A percentile compares a stretch with the other conserved stretches of the same genome.
phyloP scores from a whole-genome alignment of 1,139 yeast genomes.

The Suzukiozyma palmioleophila region DNA sequence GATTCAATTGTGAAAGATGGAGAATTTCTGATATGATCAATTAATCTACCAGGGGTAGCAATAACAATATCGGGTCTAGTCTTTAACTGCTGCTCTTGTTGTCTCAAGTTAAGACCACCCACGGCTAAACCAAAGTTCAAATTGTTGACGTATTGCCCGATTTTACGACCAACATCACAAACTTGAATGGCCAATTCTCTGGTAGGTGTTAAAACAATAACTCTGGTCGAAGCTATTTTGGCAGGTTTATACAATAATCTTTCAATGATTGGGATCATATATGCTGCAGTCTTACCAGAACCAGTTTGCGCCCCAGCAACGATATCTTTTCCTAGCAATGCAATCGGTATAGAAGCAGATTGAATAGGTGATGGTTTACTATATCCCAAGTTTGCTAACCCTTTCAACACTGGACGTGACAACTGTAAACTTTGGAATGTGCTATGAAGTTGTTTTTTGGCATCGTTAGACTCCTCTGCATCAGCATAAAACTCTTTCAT shows the following conservation, averaged over 20 bases:
- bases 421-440: conserved; percentile 75
- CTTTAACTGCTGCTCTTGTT: conserved; percentile 90
- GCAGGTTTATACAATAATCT: conserved; percentile 85
- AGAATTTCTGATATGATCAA: conserved; percentile 93
- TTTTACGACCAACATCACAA: conserved; percentile 83
- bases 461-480: conserved; percentile 43
- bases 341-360: conserved; percentile 88
- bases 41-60: conserved; percentile 97
- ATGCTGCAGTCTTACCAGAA: conserved; percentile 98
- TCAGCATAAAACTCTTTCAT: conserved; percentile 64
- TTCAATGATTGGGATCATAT: conserved; percentile 92
- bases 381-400: conserved; percentile 76
- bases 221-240: conserved; percentile 82
- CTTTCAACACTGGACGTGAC: conserved; percentile 86
- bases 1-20: conserved; percentile 88
- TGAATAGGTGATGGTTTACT: conserved; percentile 90
- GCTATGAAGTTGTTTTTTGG: conserved; percentile 43
- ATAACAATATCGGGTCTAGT: conserved; percentile 92
- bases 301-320: conserved; percentile 99
- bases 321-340: conserved; percentile 85
- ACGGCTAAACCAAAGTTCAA: conserved; percentile 89
- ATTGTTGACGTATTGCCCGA: conserved; percentile 72
- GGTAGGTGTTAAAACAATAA: conserved; percentile 87
- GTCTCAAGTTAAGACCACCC: conserved; percentile 93
- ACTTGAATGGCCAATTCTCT: conserved; percentile 98